Conservation (phyloP, 352 stramenopile genomes). For the Globisporangium perplexum region DNA sequence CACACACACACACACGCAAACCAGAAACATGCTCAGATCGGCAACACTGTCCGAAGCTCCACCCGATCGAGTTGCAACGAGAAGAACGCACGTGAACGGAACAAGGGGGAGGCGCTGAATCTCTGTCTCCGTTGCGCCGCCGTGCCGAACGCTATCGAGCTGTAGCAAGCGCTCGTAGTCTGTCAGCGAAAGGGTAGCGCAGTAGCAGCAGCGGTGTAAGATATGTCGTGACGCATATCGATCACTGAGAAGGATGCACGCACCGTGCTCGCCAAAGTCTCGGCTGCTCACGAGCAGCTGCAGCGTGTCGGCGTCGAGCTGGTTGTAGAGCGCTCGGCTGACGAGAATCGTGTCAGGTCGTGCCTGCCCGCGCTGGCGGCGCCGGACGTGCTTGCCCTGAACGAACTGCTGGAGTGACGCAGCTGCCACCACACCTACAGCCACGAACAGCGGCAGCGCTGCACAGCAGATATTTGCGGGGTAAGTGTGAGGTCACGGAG, state of each 20-base stretch:
- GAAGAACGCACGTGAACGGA: slow-evolving; percentile 45
- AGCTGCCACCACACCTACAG: slow-evolving; percentile 40
- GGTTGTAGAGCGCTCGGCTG: slow-evolving; percentile 59
- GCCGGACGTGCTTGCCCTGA: slow-evolving; percentile 3
- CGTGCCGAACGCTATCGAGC: slow-evolving; percentile 52
- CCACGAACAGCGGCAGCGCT: slow-evolving; percentile 54
- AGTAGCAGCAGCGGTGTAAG: background rate
- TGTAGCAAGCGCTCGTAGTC: slow-evolving; percentile 71
- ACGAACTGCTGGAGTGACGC: slow-evolving; percentile 16
- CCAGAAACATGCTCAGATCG: too few relatives aligned
- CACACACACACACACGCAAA: background rate
- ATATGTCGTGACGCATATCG: background rate
- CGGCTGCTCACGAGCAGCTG: slow-evolving; percentile 59
- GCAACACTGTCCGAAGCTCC: background rate
- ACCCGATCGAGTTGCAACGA: slow-evolving; percentile 1
- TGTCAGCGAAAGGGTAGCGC: slow-evolving; percentile 7
- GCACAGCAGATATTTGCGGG: too few relatives aligned
- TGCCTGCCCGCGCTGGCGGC: slow-evolving; percentile 1
- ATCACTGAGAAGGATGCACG: background rate
- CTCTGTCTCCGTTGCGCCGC: slow-evolving; percentile 42
- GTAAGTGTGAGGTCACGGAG: too few relatives aligned
- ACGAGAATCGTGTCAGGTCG: slow-evolving; percentile 41
- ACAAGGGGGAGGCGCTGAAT: slow-evolving; percentile 63
- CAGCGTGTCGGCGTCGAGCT: slow-evolving; percentile 54
- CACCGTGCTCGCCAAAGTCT: slow-evolving; percentile 45